phyloP scores from a whole-genome alignment of 768 basidiomycete species.

The Tephrocybe sp. region DNA sequence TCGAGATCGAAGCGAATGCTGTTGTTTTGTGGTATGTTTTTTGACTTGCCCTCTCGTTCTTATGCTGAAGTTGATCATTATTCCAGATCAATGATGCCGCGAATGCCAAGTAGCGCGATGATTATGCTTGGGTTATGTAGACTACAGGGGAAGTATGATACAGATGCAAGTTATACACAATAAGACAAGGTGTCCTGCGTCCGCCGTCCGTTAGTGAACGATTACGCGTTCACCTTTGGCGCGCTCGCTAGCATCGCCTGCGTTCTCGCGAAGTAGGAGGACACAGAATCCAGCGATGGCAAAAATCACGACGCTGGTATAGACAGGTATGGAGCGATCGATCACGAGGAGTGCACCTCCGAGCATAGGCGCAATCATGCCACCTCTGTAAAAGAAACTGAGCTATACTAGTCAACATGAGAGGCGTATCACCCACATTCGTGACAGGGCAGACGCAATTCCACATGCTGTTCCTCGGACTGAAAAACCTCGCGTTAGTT shows the following conservation, averaged over 20 bases:
- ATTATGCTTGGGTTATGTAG: background rate
- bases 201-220: conserved; percentile 24
- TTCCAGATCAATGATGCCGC: background rate
- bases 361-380: conserved; percentile 83
- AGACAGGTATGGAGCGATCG: conserved; percentile 71
- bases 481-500: conserved; percentile 22
- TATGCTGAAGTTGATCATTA: background rate
- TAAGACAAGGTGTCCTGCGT: background rate
- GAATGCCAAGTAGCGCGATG: background rate
- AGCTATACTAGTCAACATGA: background rate
- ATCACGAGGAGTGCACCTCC: conserved; percentile 74
- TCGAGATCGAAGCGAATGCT: conserved; percentile 58
- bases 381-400: conserved; percentile 54
- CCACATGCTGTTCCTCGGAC: conserved; percentile 90
- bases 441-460: conserved; percentile 81
- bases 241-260: conserved; percentile 34
- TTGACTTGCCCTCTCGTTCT: background rate
- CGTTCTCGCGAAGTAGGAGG: conserved; percentile 54
- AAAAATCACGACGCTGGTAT: conserved; percentile 70
- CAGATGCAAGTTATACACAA: conserved; percentile 4
- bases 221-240: conserved; percentile 23
- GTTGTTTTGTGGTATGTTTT: conserved; percentile 25
- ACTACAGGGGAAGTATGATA: conserved; percentile 12
- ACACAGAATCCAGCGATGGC: conserved; percentile 62
- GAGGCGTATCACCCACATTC: conserved; percentile 54